These are phyloP conservation scores for Chamaecrista fasciculata DNA, from an alignment of 306 rosid genomes.

Conservation along the genomic window DNA sequence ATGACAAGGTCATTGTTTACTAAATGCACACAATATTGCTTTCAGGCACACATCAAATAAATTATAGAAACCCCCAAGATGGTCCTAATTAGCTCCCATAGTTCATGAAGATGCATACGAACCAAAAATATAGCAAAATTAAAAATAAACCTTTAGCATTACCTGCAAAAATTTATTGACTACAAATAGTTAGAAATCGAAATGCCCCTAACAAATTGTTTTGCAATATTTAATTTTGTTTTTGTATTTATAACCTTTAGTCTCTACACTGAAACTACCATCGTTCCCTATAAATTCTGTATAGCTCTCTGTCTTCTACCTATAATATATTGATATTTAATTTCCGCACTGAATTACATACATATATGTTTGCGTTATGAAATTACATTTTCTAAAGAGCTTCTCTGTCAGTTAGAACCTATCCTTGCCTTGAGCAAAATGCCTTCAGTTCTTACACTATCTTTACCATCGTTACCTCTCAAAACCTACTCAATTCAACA, in stretches of 20 bases:
- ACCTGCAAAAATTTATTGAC: slow-evolving; percentile 13
- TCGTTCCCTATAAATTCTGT: no score
- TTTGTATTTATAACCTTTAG: background rate
- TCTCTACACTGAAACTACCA: slow-evolving; percentile 1
- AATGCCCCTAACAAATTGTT: background rate
- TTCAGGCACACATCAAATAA: slow-evolving; percentile 11
- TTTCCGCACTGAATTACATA: background rate
- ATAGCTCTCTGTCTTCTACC: background rate
- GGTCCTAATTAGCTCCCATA: background rate
- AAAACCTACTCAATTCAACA: background rate
- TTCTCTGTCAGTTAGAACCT: no score
- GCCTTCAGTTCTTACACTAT: background rate
- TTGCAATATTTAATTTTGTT: background rate
- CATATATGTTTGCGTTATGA: background rate
- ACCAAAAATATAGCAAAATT: background rate
- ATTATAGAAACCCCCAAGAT: slow-evolving; percentile 13
- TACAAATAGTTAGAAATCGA: background rate
- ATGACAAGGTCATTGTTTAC: slow-evolving; percentile 21
- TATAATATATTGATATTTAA: background rate
- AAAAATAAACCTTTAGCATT: background rate
- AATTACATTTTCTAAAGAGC: background rate
- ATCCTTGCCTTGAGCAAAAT: background rate
- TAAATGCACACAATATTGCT: slow-evolving; percentile 8
- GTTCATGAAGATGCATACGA: slow-evolving; percentile 9
- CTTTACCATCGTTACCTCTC: background rate